Conservation (phyloP, 345 rosid genomes). For the Cardamine occulta region DNA sequence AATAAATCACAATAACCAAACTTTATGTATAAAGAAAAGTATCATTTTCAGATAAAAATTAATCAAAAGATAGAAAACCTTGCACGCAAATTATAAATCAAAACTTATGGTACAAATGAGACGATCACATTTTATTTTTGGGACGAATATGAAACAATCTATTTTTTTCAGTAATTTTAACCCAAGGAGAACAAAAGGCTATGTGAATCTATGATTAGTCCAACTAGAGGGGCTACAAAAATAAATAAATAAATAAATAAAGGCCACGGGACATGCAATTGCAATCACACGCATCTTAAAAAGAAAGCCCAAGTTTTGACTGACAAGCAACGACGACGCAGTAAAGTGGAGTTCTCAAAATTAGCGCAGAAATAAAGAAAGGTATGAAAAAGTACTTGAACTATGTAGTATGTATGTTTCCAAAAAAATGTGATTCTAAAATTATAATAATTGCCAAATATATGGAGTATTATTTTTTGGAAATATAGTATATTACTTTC, state of each 20-base stretch:
- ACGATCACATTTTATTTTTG: no score
- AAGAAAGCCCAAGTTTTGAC: constrained; percentile 40
- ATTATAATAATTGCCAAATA: constrained; percentile 4
- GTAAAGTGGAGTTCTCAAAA: constrained; percentile 41
- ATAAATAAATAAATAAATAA: background rate
- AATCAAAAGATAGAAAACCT: no score
- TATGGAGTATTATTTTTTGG: background rate
- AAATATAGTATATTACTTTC: background rate
- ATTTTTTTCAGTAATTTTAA: constrained; percentile 25
- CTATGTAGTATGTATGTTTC: constrained; percentile 29
- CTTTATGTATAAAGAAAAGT: no score
- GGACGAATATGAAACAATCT: background rate
- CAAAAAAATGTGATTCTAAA: constrained; percentile 8
- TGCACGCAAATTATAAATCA: no score
- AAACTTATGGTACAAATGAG: no score
- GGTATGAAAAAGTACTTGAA: constrained; percentile 30
- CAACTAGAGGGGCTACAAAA: constrained; percentile 36
- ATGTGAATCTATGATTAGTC: constrained; percentile 32
- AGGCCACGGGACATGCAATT: constrained; percentile 45
- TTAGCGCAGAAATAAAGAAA: constrained; percentile 34
- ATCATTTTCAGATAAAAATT: no score
- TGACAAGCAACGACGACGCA: constrained; percentile 48
- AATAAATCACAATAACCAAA: no score
- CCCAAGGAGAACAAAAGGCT: constrained; percentile 29
- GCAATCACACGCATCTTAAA: constrained; percentile 43